Evolutionary conservation across 2,329 filamentous ascomycete genomes (phyloP).

Genomic region (Colletotrichum falcatum): DNA sequence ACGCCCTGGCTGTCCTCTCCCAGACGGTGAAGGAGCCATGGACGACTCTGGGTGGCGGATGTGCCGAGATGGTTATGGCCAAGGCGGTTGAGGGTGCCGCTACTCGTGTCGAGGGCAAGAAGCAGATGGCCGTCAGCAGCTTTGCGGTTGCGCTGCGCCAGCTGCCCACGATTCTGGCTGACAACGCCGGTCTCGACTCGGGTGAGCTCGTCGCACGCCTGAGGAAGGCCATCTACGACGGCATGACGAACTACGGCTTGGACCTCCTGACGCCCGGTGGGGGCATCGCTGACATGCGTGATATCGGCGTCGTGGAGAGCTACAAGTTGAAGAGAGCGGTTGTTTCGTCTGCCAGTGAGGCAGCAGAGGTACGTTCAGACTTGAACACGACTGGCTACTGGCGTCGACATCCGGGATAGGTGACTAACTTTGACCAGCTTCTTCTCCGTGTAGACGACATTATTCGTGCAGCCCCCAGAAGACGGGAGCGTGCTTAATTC

Average conservation of each 20-base stretch:
- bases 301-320: conserved; percentile 94
- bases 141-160: conserved; percentile 93
- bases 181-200: conserved; percentile 96
- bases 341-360: conserved; percentile 94
- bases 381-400: not conserved
- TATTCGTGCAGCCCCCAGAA: conserved; percentile 90
- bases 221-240: conserved; percentile 94
- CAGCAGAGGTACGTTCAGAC: conserved; percentile 82
- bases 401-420: not conserved
- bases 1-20: conserved; percentile 94
- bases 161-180: conserved; percentile 94
- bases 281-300: conserved; percentile 94
- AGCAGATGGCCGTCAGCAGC: conserved; percentile 90
- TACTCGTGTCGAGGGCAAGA: conserved; percentile 96
- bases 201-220: conserved; percentile 92
- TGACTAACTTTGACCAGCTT: conserved; percentile 65
- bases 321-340: conserved; percentile 99
- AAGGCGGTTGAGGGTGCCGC: conserved; percentile 96
- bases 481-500: conserved; percentile 77
- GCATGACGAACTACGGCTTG: conserved; percentile 90
- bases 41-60: conserved; percentile 94
- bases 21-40: conserved; percentile 96
- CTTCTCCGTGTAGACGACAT: conserved; percentile 97
- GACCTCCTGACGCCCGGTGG: conserved; percentile 91
- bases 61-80: conserved; percentile 98